Percentiles rank a stretch among this genome's conserved stretches.
These are phyloP conservation scores for Fomitopsis schrenkii DNA, from an alignment of 1,284 basidiomycete species.

Conservation along the genomic window DNA sequence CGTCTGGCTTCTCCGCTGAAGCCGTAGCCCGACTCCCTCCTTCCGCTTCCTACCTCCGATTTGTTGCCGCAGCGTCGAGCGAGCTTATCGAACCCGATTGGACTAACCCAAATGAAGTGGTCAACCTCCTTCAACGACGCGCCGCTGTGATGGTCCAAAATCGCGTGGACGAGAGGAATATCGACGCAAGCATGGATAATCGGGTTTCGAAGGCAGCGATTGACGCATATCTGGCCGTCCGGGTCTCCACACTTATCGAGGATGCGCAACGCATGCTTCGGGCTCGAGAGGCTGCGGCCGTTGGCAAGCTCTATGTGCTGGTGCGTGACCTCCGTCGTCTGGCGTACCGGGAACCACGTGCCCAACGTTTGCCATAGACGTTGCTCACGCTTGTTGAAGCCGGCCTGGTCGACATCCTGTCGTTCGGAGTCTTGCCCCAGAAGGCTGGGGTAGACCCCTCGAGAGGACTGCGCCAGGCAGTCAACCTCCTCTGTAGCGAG, in stretches of 20 bases:
- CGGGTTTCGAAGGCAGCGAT: slow-evolving; percentile 60
- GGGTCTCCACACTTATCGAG: slow-evolving; percentile 47
- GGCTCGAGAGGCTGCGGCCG: slow-evolving; percentile 29
- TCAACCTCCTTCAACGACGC: slow-evolving; percentile 55
- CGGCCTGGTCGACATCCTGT: slow-evolving; percentile 54
- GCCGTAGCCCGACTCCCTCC: slow-evolving; percentile 32
- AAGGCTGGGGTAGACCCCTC: slow-evolving; percentile 38
- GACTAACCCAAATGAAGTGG: slow-evolving; percentile 33
- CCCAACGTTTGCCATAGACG: neutral
- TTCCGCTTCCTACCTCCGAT: slow-evolving; percentile 50
- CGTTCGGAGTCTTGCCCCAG: slow-evolving; percentile 42
- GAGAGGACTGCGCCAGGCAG: slow-evolving; percentile 48
- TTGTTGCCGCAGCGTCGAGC: slow-evolving; percentile 29
- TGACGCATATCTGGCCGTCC: slow-evolving; percentile 61
- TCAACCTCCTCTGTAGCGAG: slow-evolving; percentile 45
- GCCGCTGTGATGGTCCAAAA: slow-evolving; percentile 56
- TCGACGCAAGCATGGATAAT: slow-evolving; percentile 51
- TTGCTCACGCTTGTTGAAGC: slow-evolving; percentile 55
- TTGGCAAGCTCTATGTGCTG: slow-evolving; percentile 45
- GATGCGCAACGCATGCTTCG: slow-evolving; percentile 24
- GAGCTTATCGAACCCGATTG: neutral
- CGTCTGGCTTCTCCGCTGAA: slow-evolving; percentile 9
- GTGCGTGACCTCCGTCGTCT: slow-evolving; percentile 27
- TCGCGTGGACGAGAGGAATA: slow-evolving; percentile 33
- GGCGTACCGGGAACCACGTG: neutral